Evolutionary conservation across 208 protist genomes (phyloP), one percentile per base, ranked within the genome.

Genomic region (Leishmania aethiopica): DNA sequence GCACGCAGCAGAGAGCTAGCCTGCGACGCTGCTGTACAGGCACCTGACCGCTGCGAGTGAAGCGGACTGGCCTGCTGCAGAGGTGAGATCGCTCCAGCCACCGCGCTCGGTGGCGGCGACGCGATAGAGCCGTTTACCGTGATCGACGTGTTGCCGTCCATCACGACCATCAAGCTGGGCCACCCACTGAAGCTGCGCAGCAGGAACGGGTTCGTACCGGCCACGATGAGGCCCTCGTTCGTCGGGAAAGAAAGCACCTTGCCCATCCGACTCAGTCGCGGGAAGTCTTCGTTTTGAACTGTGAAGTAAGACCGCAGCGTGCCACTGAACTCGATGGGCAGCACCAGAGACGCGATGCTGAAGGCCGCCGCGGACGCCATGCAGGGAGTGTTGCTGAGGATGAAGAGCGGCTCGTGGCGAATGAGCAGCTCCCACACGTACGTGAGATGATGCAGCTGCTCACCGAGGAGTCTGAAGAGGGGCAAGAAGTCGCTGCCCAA

Each of bases 391-490:
- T 94, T 96, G 82, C 89, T 93, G 40, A 95, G 82, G 55, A 97
- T 92, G 79, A 96, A 89, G 35, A 97, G 71, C 45, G 91, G 86
- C 85, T 96, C 92, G 84, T 97, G 91, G 32, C 86, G 89, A 25
- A 97, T 88, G 40, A 97, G 66, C 32, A 97, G 84, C 83, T 97
- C 93, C 93, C 94, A 97, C 17, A 96, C 70, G 69, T 88, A 89
- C 37, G 94, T 97, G 42, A 97, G 83, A 80, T 97, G 83, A 51
- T 88, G 86, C 79, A 97, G 77, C 60, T 95, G 91, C 55, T 90
- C 83, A 28, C 87, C 89, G 5, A 97, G 86, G 15, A 97, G 80
- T 37, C 84, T 77, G 81, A 89, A 96, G 62, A 97, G 88, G 1
- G 94, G 94, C 51, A 97, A 84, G 2, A 89, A 78, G 45, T 91